Evolutionary conservation across 2,329 filamentous ascomycete genomes (phyloP).

Genomic region (Amauroascus verrucosus): DNA sequence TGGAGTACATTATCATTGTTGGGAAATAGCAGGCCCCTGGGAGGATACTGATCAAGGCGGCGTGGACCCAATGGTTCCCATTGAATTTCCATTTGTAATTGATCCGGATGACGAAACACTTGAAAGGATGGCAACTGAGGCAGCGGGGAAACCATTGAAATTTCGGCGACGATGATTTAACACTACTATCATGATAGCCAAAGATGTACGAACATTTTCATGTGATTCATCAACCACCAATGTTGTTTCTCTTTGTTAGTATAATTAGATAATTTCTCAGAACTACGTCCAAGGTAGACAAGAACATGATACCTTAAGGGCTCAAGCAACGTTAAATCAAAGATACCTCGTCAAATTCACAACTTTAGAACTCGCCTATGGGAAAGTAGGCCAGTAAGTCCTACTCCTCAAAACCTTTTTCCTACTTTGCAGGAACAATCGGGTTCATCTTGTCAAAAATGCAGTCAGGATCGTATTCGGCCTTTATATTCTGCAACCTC

Average conservation of each 20-base stretch:
- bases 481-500: slow-evolving; percentile 36
- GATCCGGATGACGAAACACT: slow-evolving; percentile 12
- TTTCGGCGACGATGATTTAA: neutral
- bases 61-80: slow-evolving; percentile 14
- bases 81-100: neutral
- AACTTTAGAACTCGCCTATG: no score
- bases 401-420: no score
- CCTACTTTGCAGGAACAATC: slow-evolving; percentile 18
- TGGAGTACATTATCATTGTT: neutral
- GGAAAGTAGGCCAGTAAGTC: no score
- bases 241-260: no score
- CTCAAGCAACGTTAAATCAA: no score
- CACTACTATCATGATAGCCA: no score
- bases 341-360: no score
- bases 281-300: no score
- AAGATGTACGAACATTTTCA: no score
- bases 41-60: slow-evolving; percentile 4
- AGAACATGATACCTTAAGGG: no score
- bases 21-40: slow-evolving; percentile 12
- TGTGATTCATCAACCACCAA: no score
- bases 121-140: slow-evolving; percentile 10
- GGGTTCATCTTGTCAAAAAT: slow-evolving; percentile 39
- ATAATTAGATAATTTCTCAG: no score
- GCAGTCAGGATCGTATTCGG: slow-evolving; percentile 39
- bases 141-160: slow-evolving; percentile 8